Base-by-base conservation (phyloP, 805 yeast species). In the Phaffomyces antillensis region DNA sequence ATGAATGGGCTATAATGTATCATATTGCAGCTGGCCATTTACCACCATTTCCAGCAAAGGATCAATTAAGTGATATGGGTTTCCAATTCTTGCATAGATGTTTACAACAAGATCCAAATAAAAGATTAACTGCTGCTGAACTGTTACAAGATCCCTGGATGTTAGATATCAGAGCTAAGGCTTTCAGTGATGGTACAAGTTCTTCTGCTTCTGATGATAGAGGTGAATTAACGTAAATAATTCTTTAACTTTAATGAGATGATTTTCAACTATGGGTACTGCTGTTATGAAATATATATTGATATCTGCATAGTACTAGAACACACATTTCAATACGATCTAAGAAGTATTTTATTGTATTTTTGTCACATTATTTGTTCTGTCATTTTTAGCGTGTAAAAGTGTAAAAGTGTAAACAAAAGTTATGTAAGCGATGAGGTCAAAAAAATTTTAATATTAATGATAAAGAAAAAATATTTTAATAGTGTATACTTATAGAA, bases 1-100 rank as follows among this genome's bases (percentile, higher is more conserved):
- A 93, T 59, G 98, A 91, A 60, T 93, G 95, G 95, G 96, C 98
- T 2, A 86, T 93, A 42, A 91, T 93, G 98, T 93, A 90, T 59
- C 96, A 88, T 62, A 93, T 93, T 58, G 98, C 97, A 0, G 95
- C 96, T 3, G 96, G 96, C 2, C 93, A 87, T 60, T 72, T 79
- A 47, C 99, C 99, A 0, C 88, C 78, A 54, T 70, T 91, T 43
- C 99, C 99, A 5, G 62, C 79, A 0, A 65, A 72, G 2, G 93
- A 84, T 48, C 96, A 88, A 63, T 68, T 93, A 43, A 81, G 93
- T 52, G 75, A 72, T 15, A 77, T 71, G 13, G 98, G 99, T 16
- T 73, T 71, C 41, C 70, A 70, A 20, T 90, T 93, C 62, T 65
- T 93, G 52, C 70, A 77, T 13, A 74, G 81, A 51, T 86, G 96